A percentile compares a stretch with the other conserved stretches of the same genome.
phyloP scores from a whole-genome alignment of 1,284 basidiomycete genomes.

The Microbotryum silenes-acaulis region DNA sequence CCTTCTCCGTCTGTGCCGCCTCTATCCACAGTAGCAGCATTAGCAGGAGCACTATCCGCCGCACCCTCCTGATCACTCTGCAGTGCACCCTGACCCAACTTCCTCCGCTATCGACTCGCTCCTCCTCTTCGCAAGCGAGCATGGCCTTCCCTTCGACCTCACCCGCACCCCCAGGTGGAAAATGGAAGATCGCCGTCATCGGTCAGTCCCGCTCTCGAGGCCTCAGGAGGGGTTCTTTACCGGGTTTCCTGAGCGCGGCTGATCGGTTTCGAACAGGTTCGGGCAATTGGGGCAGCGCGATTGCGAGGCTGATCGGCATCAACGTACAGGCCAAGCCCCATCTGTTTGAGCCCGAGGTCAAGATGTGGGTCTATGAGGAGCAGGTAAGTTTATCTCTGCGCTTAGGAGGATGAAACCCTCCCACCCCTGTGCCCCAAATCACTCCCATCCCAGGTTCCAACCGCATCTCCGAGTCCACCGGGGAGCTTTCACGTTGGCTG shows the following conservation, averaged over 20 bases:
- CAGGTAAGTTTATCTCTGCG: constrained; percentile 37
- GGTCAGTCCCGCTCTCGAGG: constrained; percentile 39
- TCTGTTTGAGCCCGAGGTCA: constrained; percentile 46
- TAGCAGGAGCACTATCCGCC: too few relatives aligned
- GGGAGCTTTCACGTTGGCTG: too few relatives aligned
- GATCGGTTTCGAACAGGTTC: constrained; percentile 20
- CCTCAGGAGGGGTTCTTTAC: neutral
- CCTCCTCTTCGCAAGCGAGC: neutral
- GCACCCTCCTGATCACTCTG: neutral
- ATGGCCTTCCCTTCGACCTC: too few relatives aligned
- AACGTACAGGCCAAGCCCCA: constrained; percentile 46
- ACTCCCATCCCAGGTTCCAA: neutral
- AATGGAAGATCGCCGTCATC: constrained; percentile 51
- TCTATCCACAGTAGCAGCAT: too few relatives aligned
- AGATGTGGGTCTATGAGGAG: constrained; percentile 51
- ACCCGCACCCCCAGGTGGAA: constrained; percentile 34
- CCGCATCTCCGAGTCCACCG: neutral
- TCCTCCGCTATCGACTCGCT: neutral
- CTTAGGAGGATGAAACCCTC: neutral
- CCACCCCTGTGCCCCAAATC: neutral
- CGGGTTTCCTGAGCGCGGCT: neutral
- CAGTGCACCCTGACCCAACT: neutral
- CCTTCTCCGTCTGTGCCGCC: too few relatives aligned
- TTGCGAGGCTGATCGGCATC: constrained; percentile 51
- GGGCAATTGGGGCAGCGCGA: constrained; percentile 49